Evolutionary conservation across 2,329 filamentous ascomycete species (phyloP), one percentile per base, ranked within the genome.

Genomic region (Aspergillus fischeri): DNA sequence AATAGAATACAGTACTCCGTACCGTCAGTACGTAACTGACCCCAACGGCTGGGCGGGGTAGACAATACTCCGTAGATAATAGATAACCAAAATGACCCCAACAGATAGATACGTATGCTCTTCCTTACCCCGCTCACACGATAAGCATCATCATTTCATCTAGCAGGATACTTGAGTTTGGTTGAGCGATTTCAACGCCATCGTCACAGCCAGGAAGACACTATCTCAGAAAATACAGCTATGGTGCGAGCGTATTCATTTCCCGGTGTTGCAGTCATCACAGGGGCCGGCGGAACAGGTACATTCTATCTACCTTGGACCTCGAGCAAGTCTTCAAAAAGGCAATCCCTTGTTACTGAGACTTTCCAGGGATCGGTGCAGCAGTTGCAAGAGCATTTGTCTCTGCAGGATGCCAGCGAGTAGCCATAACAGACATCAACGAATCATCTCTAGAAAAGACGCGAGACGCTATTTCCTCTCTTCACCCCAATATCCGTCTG

Each of bases 361-460:
- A 14, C 11, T 21, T 25, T 2, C 2, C 41, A 83, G 83, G 83
- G 32, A 86, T 85, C 58, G 83, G 83, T 2, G 79, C 78, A 2
- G 81, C 82, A 1, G 78, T 82, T 1, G 79, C 79, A 9, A 77
- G 70, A 56, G 80, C 76, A 0, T 83, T 86, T 63, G 81, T 76
- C 1, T 69, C 66, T 2, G 77, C 78, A 0, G 82, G 82, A 11
- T 83, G 81, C 65, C 67, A 75, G 0, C 72, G 71, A n/a, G 74
- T 85, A 11, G 80, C 78, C 49, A 80, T 86, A 51, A 83, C 81
- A 11, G 83, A 85, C 60, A 70, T 83, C 54, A 77, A 81, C 58
- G 65, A 63, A 2, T 63, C 62, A 1, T 73, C 79, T 0, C 69
- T 81, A 5, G 63, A 75, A 3, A 62, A 71, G 60, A 70, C 66